Evolutionary conservation across 2,329 filamentous ascomycete species (phyloP).

Genomic region (Microcyclospora tardicrescens): DNA sequence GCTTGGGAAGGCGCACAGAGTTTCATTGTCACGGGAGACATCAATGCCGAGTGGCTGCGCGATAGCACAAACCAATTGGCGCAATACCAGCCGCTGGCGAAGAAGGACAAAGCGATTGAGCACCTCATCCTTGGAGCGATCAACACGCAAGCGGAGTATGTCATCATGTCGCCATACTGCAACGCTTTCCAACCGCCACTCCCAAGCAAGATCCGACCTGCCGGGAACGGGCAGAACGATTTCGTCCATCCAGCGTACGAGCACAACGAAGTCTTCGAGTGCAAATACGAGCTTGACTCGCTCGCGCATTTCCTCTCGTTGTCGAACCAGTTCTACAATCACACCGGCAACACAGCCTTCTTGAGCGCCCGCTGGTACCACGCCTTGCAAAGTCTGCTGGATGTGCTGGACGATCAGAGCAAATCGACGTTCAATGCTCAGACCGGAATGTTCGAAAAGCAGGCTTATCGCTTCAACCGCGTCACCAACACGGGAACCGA

Average conservation of each 20-base stretch:
- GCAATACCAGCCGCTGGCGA: conserved; percentile 76
- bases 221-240: conserved; percentile 71
- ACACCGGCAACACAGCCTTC: conserved; percentile 67
- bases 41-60: conserved; percentile 83
- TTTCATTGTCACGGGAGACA: conserved; percentile 88
- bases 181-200: conserved; percentile 95
- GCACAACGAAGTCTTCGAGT: conserved; percentile 78
- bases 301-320: conserved; percentile 82
- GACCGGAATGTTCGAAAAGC: conserved; percentile 51
- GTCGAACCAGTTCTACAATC: conserved; percentile 71
- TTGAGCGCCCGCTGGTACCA: conserved; percentile 64
- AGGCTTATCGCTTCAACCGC: conserved; percentile 80
- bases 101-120: conserved; percentile 64
- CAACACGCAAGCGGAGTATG: conserved; percentile 89
- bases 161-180: conserved; percentile 91
- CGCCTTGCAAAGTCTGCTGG: conserved; percentile 62
- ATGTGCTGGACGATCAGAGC: conserved; percentile 66
- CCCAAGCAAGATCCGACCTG: conserved; percentile 59
- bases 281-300: conserved; percentile 97
- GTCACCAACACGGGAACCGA: conserved; percentile 73
- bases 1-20: conserved; percentile 77
- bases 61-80: conserved; percentile 89
- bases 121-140: conserved; percentile 81
- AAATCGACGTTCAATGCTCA: conserved; percentile 63
- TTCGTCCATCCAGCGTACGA: conserved; percentile 78